Base-by-base conservation (phyloP, 139 green algal genomes). In the Spirogloea muscicola region DNA sequence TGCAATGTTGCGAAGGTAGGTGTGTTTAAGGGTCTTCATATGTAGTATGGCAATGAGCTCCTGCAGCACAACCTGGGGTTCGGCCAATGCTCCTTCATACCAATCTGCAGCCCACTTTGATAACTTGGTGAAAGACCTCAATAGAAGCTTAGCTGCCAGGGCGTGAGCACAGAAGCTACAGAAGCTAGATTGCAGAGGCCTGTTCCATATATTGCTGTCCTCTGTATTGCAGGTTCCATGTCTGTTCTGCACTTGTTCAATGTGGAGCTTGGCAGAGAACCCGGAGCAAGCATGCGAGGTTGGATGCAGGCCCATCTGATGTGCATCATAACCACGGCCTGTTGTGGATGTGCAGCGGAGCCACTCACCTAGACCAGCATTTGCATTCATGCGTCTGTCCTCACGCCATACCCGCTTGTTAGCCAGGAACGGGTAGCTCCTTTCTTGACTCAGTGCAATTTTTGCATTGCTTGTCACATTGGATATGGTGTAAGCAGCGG, bases 1-100 rank as follows among this genome's bases (percentile, higher is more conserved):
- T 1, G 65, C 65, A 34, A 74, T 21, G 49, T 74, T 62, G 65
- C 34, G 46, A 49, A 74, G 62, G 29, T 49, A 74, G 65, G 29
- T 34, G 21, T 58, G n/a, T 44, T 58, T 33, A 29, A 29, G 21
- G 33, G 16, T 42, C 3, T 18, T 55, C 5, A n/a, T 21, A 18
- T 69, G 40, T 29, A 77, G 16, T 10, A 31, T 33, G 2, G 25
- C 16, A 13, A 60, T 44, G 25, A 77, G 42, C 25, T 77, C 58
- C 42, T 58, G 40, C 57, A 77, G 69, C 10, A 69, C 57, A 13
- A 60, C 39, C 18, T 77, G 44, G 25, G 57, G 57, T 27, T 60
- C 21, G 13, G 57, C 57, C 21, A 69, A 38, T 29, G 69, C 69
- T 21, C 58, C 58, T 36, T 77, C 69, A 27, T 57, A 77, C 57